Conservation (phyloP, 2,329 filamentous ascomycete species). For the Neurospora crassa region DNA sequence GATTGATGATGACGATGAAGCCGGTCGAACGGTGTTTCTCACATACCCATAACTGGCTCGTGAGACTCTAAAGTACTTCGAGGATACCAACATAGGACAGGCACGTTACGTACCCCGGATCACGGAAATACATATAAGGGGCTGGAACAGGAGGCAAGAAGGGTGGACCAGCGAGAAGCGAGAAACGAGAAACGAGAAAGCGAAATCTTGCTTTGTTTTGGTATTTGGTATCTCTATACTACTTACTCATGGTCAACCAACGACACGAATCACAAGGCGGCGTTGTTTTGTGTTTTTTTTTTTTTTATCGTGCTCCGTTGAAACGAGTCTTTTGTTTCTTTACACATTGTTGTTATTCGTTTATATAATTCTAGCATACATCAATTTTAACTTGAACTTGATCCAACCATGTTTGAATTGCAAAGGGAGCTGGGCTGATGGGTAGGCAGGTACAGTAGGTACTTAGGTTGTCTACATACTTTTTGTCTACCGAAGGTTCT, state of each 20-base stretch:
- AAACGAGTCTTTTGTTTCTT: not conserved
- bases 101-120: not conserved
- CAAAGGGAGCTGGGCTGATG: too few species aligned
- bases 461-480: too few species aligned
- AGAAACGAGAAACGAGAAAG: not conserved
- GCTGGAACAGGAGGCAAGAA: not conserved
- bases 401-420: not conserved
- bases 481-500: too few species aligned
- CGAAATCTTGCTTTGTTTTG: not conserved
- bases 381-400: not conserved
- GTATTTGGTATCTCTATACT: not conserved
- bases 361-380: not conserved
- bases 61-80: not conserved
- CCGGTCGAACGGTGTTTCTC: not conserved
- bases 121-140: not conserved
- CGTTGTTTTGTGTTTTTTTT: not conserved
- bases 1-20: not conserved
- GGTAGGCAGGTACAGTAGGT: too few species aligned
- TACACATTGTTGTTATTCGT: not conserved
- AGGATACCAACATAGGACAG: not conserved
- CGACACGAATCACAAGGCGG: not conserved
- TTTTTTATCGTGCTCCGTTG: not conserved
- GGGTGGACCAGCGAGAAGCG: not conserved
- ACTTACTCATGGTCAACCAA: not conserved
- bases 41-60: not conserved